Evolutionary conservation across 805 yeast species (phyloP).

Genomic region (Henningerozyma blattae): DNA sequence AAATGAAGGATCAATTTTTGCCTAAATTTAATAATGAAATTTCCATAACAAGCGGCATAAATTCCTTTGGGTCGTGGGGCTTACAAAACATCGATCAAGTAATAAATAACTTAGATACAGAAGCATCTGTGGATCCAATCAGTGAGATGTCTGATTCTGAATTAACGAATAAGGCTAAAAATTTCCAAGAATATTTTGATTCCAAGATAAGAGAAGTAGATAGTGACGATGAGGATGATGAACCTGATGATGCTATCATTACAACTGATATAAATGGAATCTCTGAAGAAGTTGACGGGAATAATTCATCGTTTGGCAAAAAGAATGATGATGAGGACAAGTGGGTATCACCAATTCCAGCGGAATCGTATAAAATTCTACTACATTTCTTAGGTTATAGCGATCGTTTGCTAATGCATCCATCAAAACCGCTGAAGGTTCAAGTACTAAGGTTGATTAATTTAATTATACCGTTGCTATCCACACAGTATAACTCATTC

Average conservation of each 20-base stretch:
- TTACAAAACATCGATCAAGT: slow-evolving; percentile 34
- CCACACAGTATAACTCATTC: slow-evolving; percentile 29
- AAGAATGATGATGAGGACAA: slow-evolving; percentile 21
- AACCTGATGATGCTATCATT: slow-evolving; percentile 7
- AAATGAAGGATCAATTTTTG: slow-evolving; percentile 31
- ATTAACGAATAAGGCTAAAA: slow-evolving; percentile 20
- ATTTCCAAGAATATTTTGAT: slow-evolving; percentile 26
- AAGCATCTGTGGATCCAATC: slow-evolving; percentile 12
- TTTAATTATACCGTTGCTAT: slow-evolving; percentile 37
- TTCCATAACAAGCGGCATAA: slow-evolving; percentile 12
- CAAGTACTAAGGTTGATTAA: slow-evolving; percentile 42
- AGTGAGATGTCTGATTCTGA: slow-evolving; percentile 5
- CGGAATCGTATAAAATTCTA: slow-evolving; percentile 43
- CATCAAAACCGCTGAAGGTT: slow-evolving; percentile 42
- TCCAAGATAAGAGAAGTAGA: slow-evolving; percentile 25
- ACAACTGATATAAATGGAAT: slow-evolving; percentile 10
- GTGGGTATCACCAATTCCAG: slow-evolving; percentile 65
- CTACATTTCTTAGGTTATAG: slow-evolving; percentile 58
- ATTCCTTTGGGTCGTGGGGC: slow-evolving; percentile 48
- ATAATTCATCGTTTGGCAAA: slow-evolving; percentile 2
- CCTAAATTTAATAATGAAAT: slow-evolving; percentile 12
- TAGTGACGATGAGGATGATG: slow-evolving; percentile 26
- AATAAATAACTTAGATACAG: slow-evolving; percentile 30
- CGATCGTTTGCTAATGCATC: slow-evolving; percentile 56
- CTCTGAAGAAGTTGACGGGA: no score